These are phyloP conservation scores for Colletotrichum neosansevieriae DNA, from an alignment of 2,329 filamentous ascomycete genomes.

Conservation along the genomic window DNA sequence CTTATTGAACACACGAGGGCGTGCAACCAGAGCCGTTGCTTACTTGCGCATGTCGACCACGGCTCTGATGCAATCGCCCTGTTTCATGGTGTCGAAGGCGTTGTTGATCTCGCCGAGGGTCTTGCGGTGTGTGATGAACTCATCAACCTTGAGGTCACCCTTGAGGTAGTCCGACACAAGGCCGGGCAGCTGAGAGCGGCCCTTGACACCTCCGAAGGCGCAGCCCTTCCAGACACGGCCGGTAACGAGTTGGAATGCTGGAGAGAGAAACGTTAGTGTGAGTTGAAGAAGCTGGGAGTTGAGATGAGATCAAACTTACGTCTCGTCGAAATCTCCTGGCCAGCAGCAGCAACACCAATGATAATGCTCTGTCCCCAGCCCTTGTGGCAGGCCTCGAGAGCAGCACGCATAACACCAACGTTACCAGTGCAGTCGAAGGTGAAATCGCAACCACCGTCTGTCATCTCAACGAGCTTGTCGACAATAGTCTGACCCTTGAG, in stretches of 20 bases:
- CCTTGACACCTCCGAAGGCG: constrained; percentile 98
- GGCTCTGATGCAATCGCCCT: constrained; percentile 95
- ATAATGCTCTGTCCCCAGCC: constrained; percentile 98
- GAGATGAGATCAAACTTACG: constrained; percentile 70
- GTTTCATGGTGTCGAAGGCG: constrained; percentile 94
- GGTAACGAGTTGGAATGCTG: constrained; percentile 98
- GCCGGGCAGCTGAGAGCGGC: constrained; percentile 88
- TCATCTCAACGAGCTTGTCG: constrained; percentile 96
- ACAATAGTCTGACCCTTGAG: constrained; percentile 84
- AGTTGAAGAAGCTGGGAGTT: accelerated
- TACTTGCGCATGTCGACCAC: constrained; percentile 76
- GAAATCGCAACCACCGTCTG: constrained; percentile 97
- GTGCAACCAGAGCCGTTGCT: constrained; percentile 38
- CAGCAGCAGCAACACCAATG: constrained; percentile 96
- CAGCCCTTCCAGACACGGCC: constrained; percentile 98
- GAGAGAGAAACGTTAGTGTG: constrained; percentile 22
- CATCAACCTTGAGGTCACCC: constrained; percentile 95
- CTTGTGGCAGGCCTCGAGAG: constrained; percentile 98
- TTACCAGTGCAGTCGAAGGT: constrained; percentile 99
- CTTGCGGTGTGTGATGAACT: constrained; percentile 98
- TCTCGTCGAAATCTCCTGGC: constrained; percentile 93
- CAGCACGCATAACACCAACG: constrained; percentile 93
- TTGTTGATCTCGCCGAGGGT: constrained; percentile 85
- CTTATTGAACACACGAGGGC: constrained; percentile 11
- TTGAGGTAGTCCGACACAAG: constrained; percentile 91